Evolutionary conservation across 805 yeast genomes (phyloP).

Genomic region (Cephaloascus albidus): DNA sequence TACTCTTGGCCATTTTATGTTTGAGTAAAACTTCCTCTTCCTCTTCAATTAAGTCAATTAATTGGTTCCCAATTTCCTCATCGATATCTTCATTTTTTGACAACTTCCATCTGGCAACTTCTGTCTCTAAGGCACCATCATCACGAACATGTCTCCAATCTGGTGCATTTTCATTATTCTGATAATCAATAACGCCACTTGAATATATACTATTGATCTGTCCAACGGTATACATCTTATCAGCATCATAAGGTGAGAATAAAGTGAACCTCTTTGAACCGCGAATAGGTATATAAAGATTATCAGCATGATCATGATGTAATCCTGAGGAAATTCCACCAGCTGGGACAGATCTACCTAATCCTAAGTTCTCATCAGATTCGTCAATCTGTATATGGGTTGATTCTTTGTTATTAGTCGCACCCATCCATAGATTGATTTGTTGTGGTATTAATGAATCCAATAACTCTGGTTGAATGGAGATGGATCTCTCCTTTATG

Average conservation of each 20-base stretch:
- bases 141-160: constrained; percentile 53
- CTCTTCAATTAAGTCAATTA: constrained; percentile 13
- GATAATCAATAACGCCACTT: constrained; percentile 65
- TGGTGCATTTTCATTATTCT: constrained; percentile 42
- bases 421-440: constrained; percentile 68
- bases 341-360: constrained; percentile 50
- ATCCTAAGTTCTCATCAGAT: constrained; percentile 14
- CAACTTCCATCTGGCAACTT: constrained; percentile 34
- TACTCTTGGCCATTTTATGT: no score
- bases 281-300: constrained; percentile 49
- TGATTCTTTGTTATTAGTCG: constrained; percentile 8
- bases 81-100: constrained; percentile 10
- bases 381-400: constrained; percentile 2
- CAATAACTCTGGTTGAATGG: constrained; percentile 27
- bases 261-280: constrained; percentile 63
- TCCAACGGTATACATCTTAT: constrained; percentile 56
- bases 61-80: constrained; percentile 9
- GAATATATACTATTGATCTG: constrained; percentile 37
- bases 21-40: constrained; percentile 13
- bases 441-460: constrained; percentile 51
- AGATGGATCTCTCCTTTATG: constrained; percentile 6
- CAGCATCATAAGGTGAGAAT: constrained; percentile 55
- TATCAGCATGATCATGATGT: constrained; percentile 79
- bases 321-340: constrained; percentile 61
- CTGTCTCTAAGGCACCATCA: constrained; percentile 52